Percentiles rank a stretch among this genome's conserved stretches.
phyloP scores from a whole-genome alignment of 306 rosid species.

The Cucumis hystrix region DNA sequence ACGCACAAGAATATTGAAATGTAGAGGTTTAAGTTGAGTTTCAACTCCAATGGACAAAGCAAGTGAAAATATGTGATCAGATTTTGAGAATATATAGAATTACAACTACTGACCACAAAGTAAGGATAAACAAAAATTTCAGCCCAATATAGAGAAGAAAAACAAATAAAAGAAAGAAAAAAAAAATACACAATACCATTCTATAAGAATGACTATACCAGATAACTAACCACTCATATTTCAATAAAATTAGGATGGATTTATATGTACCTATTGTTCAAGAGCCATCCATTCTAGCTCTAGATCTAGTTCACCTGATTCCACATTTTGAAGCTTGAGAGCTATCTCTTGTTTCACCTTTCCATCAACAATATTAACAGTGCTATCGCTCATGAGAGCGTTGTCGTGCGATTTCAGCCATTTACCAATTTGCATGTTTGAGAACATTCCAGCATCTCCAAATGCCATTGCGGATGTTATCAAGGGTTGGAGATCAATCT shows the following conservation, averaged over 20 bases:
- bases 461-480: slow-evolving; percentile 90
- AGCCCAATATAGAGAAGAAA: neutral
- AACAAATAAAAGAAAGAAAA: neutral
- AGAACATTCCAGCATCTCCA: slow-evolving; percentile 89
- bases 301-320: slow-evolving; percentile 66
- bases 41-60: neutral
- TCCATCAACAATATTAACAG: slow-evolving; percentile 64
- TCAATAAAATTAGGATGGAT: slow-evolving; percentile 1
- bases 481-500: slow-evolving; percentile 86
- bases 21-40: neutral
- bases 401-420: slow-evolving; percentile 93
- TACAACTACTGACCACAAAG: neutral
- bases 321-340: slow-evolving; percentile 90
- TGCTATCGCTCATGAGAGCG: slow-evolving; percentile 64
- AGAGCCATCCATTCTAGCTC: slow-evolving; percentile 96
- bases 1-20: neutral
- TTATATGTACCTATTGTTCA: slow-evolving; percentile 46
- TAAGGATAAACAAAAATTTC: neutral
- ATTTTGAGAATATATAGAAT: neutral
- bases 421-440: slow-evolving; percentile 91
- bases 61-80: neutral
- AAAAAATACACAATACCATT: neutral
- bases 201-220: slow-evolving; percentile 4
- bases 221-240: neutral
- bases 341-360: slow-evolving; percentile 52